phyloP scores from a whole-genome alignment of 2,329 filamentous ascomycete genomes.

The Beauveria sp. region DNA sequence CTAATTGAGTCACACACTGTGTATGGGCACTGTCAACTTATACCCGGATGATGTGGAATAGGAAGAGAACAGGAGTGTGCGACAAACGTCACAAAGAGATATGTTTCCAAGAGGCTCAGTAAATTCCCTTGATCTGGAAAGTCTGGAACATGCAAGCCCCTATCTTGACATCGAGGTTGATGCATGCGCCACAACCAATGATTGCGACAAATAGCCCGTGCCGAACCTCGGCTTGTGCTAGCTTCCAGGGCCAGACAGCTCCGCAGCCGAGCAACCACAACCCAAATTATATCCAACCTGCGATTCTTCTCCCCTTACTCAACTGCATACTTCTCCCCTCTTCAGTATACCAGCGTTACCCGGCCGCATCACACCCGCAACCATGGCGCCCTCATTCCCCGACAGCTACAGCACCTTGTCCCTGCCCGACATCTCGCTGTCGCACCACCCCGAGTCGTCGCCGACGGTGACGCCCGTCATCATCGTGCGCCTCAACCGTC shows the following conservation, averaged over 20 bases:
- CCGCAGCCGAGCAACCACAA: background rate
- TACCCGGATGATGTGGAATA: background rate
- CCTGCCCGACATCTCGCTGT: constrained; percentile 38
- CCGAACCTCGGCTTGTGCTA: constrained; percentile 3
- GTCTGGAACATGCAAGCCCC: background rate
- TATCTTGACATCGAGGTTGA: background rate
- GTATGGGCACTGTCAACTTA: background rate
- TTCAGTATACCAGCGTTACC: background rate
- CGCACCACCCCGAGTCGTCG: constrained; percentile 43
- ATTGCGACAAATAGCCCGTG: background rate
- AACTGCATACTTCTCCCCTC: background rate
- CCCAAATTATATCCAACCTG: background rate
- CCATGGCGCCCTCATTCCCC: constrained; percentile 21
- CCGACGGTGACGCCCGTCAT: constrained; percentile 52
- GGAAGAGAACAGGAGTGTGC: background rate
- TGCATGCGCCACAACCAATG: background rate
- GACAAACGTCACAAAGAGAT: background rate
- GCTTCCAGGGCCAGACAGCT: background rate
- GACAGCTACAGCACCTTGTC: constrained; percentile 33
- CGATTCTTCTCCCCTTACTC: background rate
- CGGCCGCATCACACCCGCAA: background rate
- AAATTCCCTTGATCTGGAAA: no score
- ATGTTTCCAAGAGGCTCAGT: no score
- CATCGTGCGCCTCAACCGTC: constrained; percentile 57
- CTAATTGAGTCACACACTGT: background rate